These are phyloP conservation scores for Globisporangium paroecandrum DNA, from an alignment of 352 stramenopile genomes.

Conservation along the genomic window DNA sequence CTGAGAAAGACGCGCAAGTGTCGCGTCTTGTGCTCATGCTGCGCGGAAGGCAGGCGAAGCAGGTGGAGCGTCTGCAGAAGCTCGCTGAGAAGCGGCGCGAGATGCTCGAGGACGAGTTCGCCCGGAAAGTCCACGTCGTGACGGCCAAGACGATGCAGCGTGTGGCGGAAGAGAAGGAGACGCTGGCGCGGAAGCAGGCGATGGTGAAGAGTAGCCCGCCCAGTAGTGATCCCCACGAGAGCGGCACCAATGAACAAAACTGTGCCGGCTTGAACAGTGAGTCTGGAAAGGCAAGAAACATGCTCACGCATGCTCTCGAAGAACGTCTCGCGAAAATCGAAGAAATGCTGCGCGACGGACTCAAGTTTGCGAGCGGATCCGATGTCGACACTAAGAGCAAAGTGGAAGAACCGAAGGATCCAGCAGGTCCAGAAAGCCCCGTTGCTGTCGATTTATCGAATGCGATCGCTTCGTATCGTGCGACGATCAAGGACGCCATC, in stretches of 20 bases:
- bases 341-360: slow-evolving; percentile 13
- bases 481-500: slow-evolving; percentile 13
- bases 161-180: slow-evolving; percentile 50
- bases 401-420: not conserved
- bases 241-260: not conserved
- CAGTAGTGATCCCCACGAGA: not conserved
- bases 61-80: slow-evolving; percentile 22
- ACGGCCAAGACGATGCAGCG: slow-evolving; percentile 47
- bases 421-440: not conserved
- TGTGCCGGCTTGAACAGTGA: not conserved
- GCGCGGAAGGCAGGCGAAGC: slow-evolving; percentile 27
- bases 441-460: not conserved
- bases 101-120: slow-evolving; percentile 51
- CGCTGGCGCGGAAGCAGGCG: slow-evolving; percentile 35
- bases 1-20: slow-evolving; percentile 41
- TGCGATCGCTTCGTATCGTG: not conserved
- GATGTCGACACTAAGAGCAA: not conserved
- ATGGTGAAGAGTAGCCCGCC: slow-evolving; percentile 12
- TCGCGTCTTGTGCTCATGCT: slow-evolving; percentile 49
- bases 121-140: slow-evolving; percentile 43
- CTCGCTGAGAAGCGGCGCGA: slow-evolving; percentile 21
- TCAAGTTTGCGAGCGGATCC: not conserved
- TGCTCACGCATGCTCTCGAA: slow-evolving; percentile 7
- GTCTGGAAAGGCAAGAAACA: not conserved
- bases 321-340: slow-evolving; percentile 23